Percentiles rank a stretch among this genome's conserved stretches.
Evolutionary conservation across 2,329 filamentous ascomycete species (phyloP).

Genomic region (Hypoxylon sp.): DNA sequence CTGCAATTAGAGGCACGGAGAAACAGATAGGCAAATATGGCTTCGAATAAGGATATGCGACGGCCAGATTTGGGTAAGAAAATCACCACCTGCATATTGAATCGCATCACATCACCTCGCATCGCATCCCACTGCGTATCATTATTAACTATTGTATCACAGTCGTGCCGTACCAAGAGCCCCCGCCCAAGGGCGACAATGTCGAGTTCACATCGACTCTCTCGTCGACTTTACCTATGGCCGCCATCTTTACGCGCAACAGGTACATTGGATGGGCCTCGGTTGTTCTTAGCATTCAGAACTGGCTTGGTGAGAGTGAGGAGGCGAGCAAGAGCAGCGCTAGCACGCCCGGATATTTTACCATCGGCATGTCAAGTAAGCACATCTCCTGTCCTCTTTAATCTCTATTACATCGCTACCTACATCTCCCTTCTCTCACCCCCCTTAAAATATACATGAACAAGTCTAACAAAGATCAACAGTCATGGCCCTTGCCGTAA

Average conservation of each 20-base stretch:
- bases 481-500: slow-evolving; percentile 73
- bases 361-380: slow-evolving; percentile 84
- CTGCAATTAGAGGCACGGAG: slow-evolving; percentile 7
- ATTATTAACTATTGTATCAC: slow-evolving; percentile 29
- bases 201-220: slow-evolving; percentile 81
- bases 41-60: slow-evolving; percentile 82
- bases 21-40: slow-evolving; percentile 62
- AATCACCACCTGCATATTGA: slow-evolving; percentile 13
- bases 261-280: slow-evolving; percentile 82
- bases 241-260: slow-evolving; percentile 93
- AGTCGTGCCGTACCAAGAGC: slow-evolving; percentile 93
- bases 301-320: slow-evolving; percentile 82
- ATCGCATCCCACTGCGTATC: slow-evolving; percentile 29
- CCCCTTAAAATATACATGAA: not conserved
- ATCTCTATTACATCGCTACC: not conserved
- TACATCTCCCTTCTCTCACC: not conserved
- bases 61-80: slow-evolving; percentile 78
- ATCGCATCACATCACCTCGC: slow-evolving; percentile 22
- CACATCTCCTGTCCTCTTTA: slow-evolving; percentile 43
- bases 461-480: slow-evolving; percentile 8
- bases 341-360: slow-evolving; percentile 79
- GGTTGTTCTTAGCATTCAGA: slow-evolving; percentile 81
- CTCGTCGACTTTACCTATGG: slow-evolving; percentile 90
- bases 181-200: slow-evolving; percentile 72
- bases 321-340: slow-evolving; percentile 74